phyloP scores from a whole-genome alignment of 768 basidiomycete genomes.

The Trichaptum fuscoviolaceum region DNA sequence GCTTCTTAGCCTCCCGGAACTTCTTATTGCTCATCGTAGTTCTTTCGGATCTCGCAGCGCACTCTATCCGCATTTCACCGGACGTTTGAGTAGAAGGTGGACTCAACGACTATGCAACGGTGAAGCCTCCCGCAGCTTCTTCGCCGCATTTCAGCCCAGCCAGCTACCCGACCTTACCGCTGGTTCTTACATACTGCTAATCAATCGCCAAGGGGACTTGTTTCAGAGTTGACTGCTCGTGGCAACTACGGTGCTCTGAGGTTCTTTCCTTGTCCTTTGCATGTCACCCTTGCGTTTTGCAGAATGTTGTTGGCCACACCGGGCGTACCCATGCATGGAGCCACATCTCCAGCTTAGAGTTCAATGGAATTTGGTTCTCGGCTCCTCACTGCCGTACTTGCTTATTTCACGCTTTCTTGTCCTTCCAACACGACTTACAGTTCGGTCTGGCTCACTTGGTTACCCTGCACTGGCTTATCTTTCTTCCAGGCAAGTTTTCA shows the following conservation, averaged over 20 bases:
- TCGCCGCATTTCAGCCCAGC: not conserved
- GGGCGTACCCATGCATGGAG: not conserved
- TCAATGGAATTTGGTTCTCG: not conserved
- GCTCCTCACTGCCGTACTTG: not conserved
- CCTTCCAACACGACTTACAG: not conserved
- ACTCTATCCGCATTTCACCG: not conserved
- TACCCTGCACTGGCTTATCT: not conserved
- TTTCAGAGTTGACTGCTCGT: not conserved
- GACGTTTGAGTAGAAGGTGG: not conserved
- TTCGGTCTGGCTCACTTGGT: not conserved
- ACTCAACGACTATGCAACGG: too few relatives aligned
- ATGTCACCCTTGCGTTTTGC: not conserved
- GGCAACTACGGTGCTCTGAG: not conserved
- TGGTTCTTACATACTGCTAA: not conserved
- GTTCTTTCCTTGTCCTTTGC: not conserved
- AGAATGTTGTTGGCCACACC: too few relatives aligned
- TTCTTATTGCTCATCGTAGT: not conserved
- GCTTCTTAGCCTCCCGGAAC: not conserved
- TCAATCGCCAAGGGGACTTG: not conserved
- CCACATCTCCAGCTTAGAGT: not conserved
- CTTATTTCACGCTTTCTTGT: not conserved
- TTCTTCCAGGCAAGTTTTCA: not conserved
- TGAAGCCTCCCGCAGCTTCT: not conserved
- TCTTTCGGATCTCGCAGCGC: not conserved
- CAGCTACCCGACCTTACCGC: not conserved